These are phyloP conservation scores for Tylopilus cervinicoccineus DNA, from an alignment of 768 basidiomycete genomes.

Conservation along the genomic window DNA sequence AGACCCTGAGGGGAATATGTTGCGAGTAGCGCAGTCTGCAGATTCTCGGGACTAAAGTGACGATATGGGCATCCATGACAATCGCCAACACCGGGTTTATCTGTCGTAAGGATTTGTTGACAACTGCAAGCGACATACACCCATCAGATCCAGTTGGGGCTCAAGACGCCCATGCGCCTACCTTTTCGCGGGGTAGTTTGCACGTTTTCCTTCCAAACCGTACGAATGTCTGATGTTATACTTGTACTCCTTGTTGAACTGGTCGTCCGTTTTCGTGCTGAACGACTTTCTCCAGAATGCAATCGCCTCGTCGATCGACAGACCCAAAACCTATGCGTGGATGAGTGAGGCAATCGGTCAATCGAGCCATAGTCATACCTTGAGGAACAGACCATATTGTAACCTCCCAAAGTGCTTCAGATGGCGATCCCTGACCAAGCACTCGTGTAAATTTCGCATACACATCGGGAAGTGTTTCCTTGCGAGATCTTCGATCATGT, in stretches of 20 bases:
- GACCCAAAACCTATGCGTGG: constrained; percentile 68
- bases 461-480: constrained; percentile 91
- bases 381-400: constrained; percentile 92
- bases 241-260: constrained; percentile 96
- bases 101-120: constrained; percentile 72
- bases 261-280: constrained; percentile 75
- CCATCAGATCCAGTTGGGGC: neutral
- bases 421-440: constrained; percentile 71
- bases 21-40: constrained; percentile 71
- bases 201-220: constrained; percentile 91
- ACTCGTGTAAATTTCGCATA: constrained; percentile 88
- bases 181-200: constrained; percentile 94
- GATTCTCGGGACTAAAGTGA: constrained; percentile 79
- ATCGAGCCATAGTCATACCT: constrained; percentile 46
- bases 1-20: constrained; percentile 64
- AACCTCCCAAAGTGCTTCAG: constrained; percentile 90
- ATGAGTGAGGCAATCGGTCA: neutral
- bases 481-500: constrained; percentile 89
- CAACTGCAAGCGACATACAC: constrained; percentile 52
- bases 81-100: constrained; percentile 64
- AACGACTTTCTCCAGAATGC: constrained; percentile 92
- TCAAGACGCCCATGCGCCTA: constrained; percentile 26
- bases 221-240: constrained; percentile 97
- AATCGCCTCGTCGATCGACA: constrained; percentile 92
- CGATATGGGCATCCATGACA: constrained; percentile 92